phyloP scores from a whole-genome alignment of 768 basidiomycete species.

The Trametes cingulata region DNA sequence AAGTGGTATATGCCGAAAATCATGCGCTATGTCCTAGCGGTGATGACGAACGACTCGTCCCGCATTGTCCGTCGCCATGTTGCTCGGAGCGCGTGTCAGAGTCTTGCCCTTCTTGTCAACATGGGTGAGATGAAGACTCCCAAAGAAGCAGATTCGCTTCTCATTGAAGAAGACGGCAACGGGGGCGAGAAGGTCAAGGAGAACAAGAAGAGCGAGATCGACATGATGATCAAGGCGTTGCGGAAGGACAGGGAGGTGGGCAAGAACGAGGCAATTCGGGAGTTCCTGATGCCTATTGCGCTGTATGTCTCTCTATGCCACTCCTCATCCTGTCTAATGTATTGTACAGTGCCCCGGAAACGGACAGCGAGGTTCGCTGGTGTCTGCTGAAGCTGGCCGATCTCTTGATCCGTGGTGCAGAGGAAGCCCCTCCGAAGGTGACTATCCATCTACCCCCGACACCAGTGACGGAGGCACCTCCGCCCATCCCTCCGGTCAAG shows the following conservation, averaged over 20 bases:
- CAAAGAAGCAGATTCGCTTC: constrained; percentile 74
- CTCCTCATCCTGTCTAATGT: background rate
- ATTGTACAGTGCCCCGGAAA: constrained; percentile 60
- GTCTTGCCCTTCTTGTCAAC: constrained; percentile 79
- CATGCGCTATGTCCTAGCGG: constrained; percentile 84
- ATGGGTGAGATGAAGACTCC: constrained; percentile 88
- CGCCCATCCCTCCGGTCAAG: constrained; percentile 58
- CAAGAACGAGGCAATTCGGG: constrained; percentile 75
- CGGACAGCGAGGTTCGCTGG: constrained; percentile 89
- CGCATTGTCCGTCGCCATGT: constrained; percentile 83
- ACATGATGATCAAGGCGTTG: constrained; percentile 82
- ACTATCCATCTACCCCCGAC: constrained; percentile 80
- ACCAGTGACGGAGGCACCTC: constrained; percentile 62
- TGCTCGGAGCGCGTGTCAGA: constrained; percentile 81
- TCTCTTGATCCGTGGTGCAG: constrained; percentile 76
- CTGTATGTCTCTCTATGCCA: constrained; percentile 51
- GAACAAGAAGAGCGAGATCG: constrained; percentile 79
- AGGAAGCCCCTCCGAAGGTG: constrained; percentile 85
- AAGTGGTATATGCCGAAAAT: constrained; percentile 85
- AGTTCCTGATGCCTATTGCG: constrained; percentile 78
- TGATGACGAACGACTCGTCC: constrained; percentile 85
- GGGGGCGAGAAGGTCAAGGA: constrained; percentile 70
- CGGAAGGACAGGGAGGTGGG: constrained; percentile 86
- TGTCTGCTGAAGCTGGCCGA: constrained; percentile 91
- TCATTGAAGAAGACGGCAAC: constrained; percentile 87